phyloP scores from a whole-genome alignment of 192 early-diverging fungal species.

The Backusella liffmaniae region DNA sequence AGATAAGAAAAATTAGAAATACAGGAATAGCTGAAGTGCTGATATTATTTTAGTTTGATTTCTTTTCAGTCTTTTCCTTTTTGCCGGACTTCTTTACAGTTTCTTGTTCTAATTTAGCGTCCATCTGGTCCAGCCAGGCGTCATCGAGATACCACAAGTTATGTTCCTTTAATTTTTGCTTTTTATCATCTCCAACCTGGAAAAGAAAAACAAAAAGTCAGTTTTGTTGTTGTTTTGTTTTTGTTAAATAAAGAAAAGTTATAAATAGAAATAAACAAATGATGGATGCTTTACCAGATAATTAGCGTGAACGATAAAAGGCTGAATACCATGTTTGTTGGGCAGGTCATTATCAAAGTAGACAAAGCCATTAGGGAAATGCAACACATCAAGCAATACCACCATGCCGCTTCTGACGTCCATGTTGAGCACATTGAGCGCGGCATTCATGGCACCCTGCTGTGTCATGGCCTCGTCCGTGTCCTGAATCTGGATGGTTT shows the following conservation, averaged over 20 bases:
- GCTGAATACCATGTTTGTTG: not conserved
- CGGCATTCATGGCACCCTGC: conserved; percentile 27
- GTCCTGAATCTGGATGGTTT: conserved; percentile 28
- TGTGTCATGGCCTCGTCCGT: conserved; percentile 10
- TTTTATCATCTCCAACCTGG: conserved; percentile 20
- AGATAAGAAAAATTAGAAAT: not conserved
- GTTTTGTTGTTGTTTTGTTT: not conserved
- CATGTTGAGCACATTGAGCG: not conserved
- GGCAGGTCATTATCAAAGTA: conserved; percentile 20
- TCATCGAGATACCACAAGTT: conserved; percentile 20
- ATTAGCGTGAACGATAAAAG: conserved; percentile 33
- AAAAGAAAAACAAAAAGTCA: not conserved
- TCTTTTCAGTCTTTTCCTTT: not conserved
- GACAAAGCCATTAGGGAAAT: conserved; percentile 28
- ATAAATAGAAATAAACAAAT: not conserved
- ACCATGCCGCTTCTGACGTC: conserved; percentile 12
- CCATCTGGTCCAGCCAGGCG: conserved; percentile 11
- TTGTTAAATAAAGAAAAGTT: not conserved
- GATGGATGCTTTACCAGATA: conserved; percentile 17
- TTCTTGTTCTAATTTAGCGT: conserved; percentile 6
- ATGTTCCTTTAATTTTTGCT: conserved; percentile 11
- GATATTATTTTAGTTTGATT: not conserved
- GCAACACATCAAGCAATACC: conserved; percentile 22
- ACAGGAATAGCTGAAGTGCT: not conserved
- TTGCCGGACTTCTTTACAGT: not conserved